Evolutionary conservation across 441 rosid genomes (phyloP), one percentile per base, ranked within the genome.

Genomic region (Pelargonium citronellum): DNA sequence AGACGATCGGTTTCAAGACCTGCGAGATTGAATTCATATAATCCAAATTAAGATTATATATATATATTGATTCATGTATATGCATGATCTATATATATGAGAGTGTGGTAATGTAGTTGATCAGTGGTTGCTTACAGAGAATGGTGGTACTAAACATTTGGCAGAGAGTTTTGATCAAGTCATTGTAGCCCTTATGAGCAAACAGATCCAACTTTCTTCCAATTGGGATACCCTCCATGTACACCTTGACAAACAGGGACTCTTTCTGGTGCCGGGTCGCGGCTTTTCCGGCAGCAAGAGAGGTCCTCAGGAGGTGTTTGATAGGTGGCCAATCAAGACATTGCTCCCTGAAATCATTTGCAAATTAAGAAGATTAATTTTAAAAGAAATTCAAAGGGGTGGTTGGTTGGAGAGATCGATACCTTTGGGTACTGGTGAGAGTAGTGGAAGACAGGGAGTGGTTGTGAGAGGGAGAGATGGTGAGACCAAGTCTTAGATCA

Each of bases 201-300:
- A 79, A 78, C 30, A 86, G 79, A 65, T 84, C 85, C 20, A 86
- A 72, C 58, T 84, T 84, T 67, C 90, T 81, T 3, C 90, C 90
- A 49, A 86, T 86, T 71, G 85, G 84, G 30, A 79, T 72, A 4
- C 90, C 90, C 71, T 84, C 90, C 87, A 81, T 83, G 74, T 86
- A 83, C 64, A 86, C 90, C 79, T 86, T 86, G 61, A 86, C 87
- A 76, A 82, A 86, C 30, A 75, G 68, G 65, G 80, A 79, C 16
- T 16, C 61, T 4, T 49, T 5, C 24, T 41, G 62, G 2, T 0
- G 57, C 46, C 66, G 58, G 27, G 12, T 19, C 13, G 7, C 67
- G 1, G 65, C 30, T 62, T 67, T 72, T 20, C 71, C 72, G 8
- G 17, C 17, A n/a, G 7, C 58, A 6, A 78, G 70, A 9, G 74